These are phyloP conservation scores for Phlyctochytrium bullatum DNA, from an alignment of 192 early-diverging fungal species.

Conservation along the genomic window DNA sequence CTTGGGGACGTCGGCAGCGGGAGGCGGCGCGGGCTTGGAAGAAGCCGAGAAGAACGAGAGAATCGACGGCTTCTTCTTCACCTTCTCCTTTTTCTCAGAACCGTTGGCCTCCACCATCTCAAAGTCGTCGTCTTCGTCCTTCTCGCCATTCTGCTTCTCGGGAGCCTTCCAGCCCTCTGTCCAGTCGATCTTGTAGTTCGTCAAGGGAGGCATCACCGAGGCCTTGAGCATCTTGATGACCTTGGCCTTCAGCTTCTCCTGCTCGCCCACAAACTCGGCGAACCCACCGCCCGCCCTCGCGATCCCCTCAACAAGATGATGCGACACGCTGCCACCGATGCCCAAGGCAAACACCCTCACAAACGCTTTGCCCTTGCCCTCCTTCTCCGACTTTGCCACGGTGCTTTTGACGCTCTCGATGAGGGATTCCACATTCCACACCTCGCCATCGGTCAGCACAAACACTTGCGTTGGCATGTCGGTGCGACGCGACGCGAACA, in stretches of 20 bases:
- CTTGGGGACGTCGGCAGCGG: constrained; percentile 18
- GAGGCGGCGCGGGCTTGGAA: constrained; percentile 15
- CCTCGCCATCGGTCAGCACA: constrained; percentile 45
- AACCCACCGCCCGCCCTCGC: constrained; percentile 49
- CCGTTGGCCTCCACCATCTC: constrained; percentile 24
- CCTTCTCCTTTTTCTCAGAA: background rate
- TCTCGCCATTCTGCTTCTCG: background rate
- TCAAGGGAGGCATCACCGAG: constrained; percentile 31
- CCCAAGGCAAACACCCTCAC: constrained; percentile 50
- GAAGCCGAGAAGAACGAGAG: background rate
- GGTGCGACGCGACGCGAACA: constrained; percentile 15
- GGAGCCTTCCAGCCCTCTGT: background rate
- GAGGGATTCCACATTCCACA: constrained; percentile 44
- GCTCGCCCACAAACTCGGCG: constrained; percentile 41
- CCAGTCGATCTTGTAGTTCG: constrained; percentile 49
- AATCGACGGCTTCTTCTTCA: constrained; percentile 13
- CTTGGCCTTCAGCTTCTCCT: constrained; percentile 51
- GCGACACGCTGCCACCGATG: constrained; percentile 45
- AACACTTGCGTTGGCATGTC: constrained; percentile 43
- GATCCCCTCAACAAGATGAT: constrained; percentile 48
- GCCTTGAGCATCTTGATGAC: constrained; percentile 54
- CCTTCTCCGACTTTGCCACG: constrained; percentile 5
- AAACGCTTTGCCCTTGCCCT: constrained; percentile 1
- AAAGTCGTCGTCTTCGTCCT: constrained; percentile 26
- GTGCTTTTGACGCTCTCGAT: constrained; percentile 21